phyloP scores from a whole-genome alignment of 805 yeast genomes.

The Torulaspora gathmanii region DNA sequence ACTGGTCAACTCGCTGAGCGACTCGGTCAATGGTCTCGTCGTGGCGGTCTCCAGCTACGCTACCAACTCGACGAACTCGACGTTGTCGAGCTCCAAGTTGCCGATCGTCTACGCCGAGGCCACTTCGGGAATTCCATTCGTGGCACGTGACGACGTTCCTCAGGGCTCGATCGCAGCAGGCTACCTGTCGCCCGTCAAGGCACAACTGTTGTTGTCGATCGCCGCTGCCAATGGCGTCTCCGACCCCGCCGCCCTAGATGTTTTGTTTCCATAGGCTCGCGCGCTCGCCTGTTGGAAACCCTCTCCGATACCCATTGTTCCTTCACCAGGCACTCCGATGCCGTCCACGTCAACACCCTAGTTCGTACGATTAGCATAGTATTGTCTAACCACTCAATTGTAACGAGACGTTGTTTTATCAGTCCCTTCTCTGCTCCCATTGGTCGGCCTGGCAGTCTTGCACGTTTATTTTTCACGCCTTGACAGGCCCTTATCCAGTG shows the following conservation, averaged over 20 bases:
- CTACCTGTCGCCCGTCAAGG: slow-evolving; percentile 31
- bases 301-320: slow-evolving; percentile 1
- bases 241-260: slow-evolving; percentile 1
- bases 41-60: slow-evolving; percentile 20
- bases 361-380: not conserved
- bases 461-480: not conserved
- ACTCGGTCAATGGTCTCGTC: slow-evolving; percentile 25
- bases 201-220: slow-evolving; percentile 30
- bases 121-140: slow-evolving; percentile 16
- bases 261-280: slow-evolving; percentile 11
- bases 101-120: slow-evolving; percentile 33
- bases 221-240: slow-evolving; percentile 30
- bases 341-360: not conserved
- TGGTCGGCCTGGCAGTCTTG: not conserved
- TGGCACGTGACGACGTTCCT: slow-evolving; percentile 22
- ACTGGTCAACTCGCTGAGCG: slow-evolving; percentile 17
- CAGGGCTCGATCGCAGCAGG: slow-evolving; percentile 30
- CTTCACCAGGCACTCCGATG: not conserved
- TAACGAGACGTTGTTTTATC: not conserved
- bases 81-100: slow-evolving; percentile 13
- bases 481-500: not conserved
- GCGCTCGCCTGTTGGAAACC: not conserved
- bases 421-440: not conserved
- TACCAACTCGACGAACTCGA: slow-evolving; percentile 20
- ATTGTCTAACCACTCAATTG: not conserved